Evolutionary conservation across 495 filamentous ascomycete genomes (phyloP).

Genomic region (Annulohypoxylon maeteangense): DNA sequence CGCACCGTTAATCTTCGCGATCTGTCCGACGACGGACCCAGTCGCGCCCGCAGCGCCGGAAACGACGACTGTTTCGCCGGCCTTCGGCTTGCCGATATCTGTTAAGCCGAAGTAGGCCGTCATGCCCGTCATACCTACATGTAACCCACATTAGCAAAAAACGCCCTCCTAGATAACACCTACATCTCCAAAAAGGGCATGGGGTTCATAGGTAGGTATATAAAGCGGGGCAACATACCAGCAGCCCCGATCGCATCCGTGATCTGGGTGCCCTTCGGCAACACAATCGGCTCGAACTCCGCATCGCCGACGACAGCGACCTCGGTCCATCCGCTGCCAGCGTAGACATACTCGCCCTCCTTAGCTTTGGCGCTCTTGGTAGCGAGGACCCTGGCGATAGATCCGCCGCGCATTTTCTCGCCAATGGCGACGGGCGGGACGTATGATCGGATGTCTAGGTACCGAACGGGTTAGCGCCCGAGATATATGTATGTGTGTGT

Average conservation of each 20-base stretch:
- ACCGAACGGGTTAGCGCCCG: slow-evolving; percentile 1
- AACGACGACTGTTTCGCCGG: slow-evolving; percentile 72
- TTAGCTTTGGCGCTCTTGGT: slow-evolving; percentile 57
- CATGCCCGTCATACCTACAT: slow-evolving; percentile 63
- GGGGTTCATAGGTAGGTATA: not conserved
- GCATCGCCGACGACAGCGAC: slow-evolving; percentile 63
- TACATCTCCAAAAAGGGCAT: not conserved
- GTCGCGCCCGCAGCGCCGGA: slow-evolving; percentile 78
- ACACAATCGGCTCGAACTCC: slow-evolving; percentile 52
- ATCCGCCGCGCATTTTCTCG: slow-evolving; percentile 72
- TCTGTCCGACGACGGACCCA: slow-evolving; percentile 74
- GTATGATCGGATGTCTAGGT: slow-evolving; percentile 72
- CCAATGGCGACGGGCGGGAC: slow-evolving; percentile 72
- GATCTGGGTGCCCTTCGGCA: slow-evolving; percentile 58
- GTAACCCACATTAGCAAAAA: not conserved
- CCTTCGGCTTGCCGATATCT: slow-evolving; percentile 65
- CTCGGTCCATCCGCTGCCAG: slow-evolving; percentile 70
- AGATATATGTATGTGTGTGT: no score
- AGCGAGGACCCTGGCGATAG: slow-evolving; percentile 63
- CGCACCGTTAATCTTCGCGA: slow-evolving; percentile 70
- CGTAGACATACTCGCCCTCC: slow-evolving; percentile 64
- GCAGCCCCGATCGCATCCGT: slow-evolving; percentile 71
- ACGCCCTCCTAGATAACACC: not conserved
- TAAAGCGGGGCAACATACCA: slow-evolving; percentile 39
- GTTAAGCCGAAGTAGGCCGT: slow-evolving; percentile 76